Evolutionary conservation across 2,329 filamentous ascomycete species (phyloP), one percentile per base, ranked within the genome.

Genomic region (Fusarium haematococcum): DNA sequence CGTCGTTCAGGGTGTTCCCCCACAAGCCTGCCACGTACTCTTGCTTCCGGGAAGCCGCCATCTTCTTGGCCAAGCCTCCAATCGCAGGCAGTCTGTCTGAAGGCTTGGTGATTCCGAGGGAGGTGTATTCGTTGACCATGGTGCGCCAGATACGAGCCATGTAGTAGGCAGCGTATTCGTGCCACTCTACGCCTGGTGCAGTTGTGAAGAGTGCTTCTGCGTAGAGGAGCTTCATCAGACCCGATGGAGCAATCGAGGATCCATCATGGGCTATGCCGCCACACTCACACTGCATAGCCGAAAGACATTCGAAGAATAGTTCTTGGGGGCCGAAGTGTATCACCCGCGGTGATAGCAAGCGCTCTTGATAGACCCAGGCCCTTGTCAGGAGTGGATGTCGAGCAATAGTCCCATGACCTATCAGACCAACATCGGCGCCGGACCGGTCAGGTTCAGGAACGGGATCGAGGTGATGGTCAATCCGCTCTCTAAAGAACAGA

Each of bases 361-460:
- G 73, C 41, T 80, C 78, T 33, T 79, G 78, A 27, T 77, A 71
- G 1, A 70, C 68, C 77, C 78, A 79, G 1, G 68, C 77, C 20
- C 78, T 54, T 6, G 62, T 58, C 11, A 68, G 50, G 8, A 77
- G 62, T 6, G 74, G 75, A 65, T 70, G 56, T 10, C 41, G 54
- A 32, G 62, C 39, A 2, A 64, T 39, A 1, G 65, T 68, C 13
- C 59, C 60, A 9, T 68, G 52, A 6, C 65, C 65, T 16, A 68
- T 57, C 3, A 58, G 16, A 11, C 35, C 27, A 14, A 25, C 7
- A 14, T 41, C 27, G 9, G 25, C 5, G 10, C 9, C 3, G 9
- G 48, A 50, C 5, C 61, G 27, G n/a, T 60, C 37, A 0, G 60
- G 61, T 1, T 43, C 52, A 10, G 30, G 20, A 2, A 27, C n/a